These are phyloP conservation scores for Symbiodinium natans DNA, from an alignment of 73 alveolate species.

Conservation along the genomic window DNA sequence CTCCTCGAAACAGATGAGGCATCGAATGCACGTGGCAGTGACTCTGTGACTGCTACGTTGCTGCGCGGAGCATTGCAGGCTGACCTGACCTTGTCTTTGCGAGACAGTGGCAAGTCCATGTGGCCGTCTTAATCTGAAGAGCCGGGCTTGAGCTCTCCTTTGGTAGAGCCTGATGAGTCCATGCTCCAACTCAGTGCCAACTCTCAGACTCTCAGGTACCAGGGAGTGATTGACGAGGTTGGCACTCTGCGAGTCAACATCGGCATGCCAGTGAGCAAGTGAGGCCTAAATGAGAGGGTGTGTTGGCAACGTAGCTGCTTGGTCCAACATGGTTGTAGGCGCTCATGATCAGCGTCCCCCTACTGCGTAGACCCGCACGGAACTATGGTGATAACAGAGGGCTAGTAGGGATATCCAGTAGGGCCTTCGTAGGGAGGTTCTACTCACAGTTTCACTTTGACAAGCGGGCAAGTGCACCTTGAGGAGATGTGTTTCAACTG, in stretches of 20 bases:
- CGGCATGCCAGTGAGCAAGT: constrained; percentile 86
- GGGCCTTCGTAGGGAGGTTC: no score
- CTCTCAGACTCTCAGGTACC: constrained; percentile 41
- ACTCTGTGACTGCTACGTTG: neutral
- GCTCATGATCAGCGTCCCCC: no score
- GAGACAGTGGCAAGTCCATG: constrained; percentile 89
- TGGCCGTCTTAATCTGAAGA: constrained; percentile 1
- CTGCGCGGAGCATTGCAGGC: constrained; percentile 41
- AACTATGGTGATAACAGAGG: no score
- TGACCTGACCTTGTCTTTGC: constrained; percentile 44
- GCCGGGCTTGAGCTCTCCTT: no score
- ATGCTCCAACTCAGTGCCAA: no score
- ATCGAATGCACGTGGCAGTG: neutral
- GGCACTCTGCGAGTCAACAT: constrained; percentile 87
- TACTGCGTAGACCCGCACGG: no score
- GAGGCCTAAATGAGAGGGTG: neutral
- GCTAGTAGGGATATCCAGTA: no score
- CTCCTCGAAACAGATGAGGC: constrained; percentile 80
- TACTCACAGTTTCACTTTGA: neutral
- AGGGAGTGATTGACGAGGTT: constrained; percentile 83
- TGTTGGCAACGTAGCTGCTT: no score
- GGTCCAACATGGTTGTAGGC: no score
- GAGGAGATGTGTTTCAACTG: neutral
- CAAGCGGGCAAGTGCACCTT: neutral
- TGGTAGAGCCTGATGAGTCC: no score